Evolutionary conservation across 1,284 basidiomycete species (phyloP), one percentile per base, ranked within the genome.

Genomic region (Ganoderma lucidum): DNA sequence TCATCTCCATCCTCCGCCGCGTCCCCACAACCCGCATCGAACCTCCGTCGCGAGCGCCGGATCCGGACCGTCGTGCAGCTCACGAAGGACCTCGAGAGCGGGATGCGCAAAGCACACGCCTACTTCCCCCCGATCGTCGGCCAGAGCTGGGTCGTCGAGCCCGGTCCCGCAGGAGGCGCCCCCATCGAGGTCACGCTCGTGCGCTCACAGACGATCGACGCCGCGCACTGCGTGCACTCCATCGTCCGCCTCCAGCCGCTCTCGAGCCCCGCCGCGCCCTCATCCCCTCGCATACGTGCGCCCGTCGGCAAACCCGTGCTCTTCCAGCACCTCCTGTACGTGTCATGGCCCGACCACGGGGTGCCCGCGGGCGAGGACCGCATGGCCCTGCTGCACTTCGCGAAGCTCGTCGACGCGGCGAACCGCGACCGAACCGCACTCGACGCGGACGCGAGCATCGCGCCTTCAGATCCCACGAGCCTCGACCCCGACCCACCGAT

Each of bases 291-390:
- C 70, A 58, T 12, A 44, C 48, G 45, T 66, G 74, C 68, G n/a
- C 61, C 73, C 45, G 74, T 73, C 5, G 76, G 77, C 2, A 76
- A 83, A 55, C 75, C 84, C 15, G 78, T 88, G 66, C 78, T 83
- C 48, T 92, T 96, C 77, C 86, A 86, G 41, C 93, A 96, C 78
- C 75, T 96, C 75, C 82, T 95, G 42, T 94, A 92, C 74, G 81
- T 84, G 15, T 86, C 89, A 2, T 96, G 95, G 95, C 93, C 94
- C 19, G 95, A 96, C 79, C 91, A 93, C 72, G 93, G 93, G 55
- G 87, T 93, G 4, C 93, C 94, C 30, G 80, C 85, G 56, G 80
- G 81, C 32, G 82, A 86, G 69, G 87, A 93, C 71, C 85, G 85
- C 58, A 81, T 80, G 28, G 86, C 85, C 53, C 80, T 94, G 17